These are phyloP conservation scores for Suillus occidentalis DNA, from an alignment of 768 basidiomycete genomes.

Conservation along the genomic window DNA sequence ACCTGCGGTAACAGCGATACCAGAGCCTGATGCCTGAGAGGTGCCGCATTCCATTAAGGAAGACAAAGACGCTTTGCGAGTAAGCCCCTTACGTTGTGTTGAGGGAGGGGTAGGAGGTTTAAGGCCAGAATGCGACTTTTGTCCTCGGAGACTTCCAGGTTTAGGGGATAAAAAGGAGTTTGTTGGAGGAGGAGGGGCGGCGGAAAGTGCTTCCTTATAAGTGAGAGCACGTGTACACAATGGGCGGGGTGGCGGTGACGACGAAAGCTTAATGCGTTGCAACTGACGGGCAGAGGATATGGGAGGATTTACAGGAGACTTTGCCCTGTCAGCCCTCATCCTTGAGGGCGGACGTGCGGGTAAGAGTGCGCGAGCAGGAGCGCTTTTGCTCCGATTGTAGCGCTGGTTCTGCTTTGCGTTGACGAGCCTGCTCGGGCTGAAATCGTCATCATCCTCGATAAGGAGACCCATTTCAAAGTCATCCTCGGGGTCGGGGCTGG, in stretches of 20 bases:
- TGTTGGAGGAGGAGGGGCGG: constrained; percentile 48
- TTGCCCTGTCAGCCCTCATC: constrained; percentile 61
- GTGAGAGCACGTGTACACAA: constrained; percentile 53
- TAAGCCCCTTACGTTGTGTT: constrained; percentile 53
- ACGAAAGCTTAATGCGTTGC: constrained; percentile 64
- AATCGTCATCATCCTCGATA: constrained; percentile 79
- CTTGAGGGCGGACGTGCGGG: constrained; percentile 63
- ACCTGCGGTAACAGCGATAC: constrained; percentile 33
- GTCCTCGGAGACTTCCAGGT: constrained; percentile 73
- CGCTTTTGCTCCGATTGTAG: constrained; percentile 57
- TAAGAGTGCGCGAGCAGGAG: constrained; percentile 51
- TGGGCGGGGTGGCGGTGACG: constrained; percentile 65
- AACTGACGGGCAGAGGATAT: constrained; percentile 68
- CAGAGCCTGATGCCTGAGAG: constrained; percentile 57
- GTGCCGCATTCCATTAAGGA: constrained; percentile 64
- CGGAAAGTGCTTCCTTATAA: constrained; percentile 54
- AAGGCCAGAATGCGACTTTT: constrained; percentile 82
- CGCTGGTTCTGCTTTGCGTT: constrained; percentile 47
- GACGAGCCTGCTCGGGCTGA: constrained; percentile 74
- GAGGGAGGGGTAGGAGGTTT: constrained; percentile 75
- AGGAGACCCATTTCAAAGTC: constrained; percentile 86
- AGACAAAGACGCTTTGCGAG: constrained; percentile 78
- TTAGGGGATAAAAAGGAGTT: constrained; percentile 65
- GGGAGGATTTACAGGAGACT: constrained; percentile 71
- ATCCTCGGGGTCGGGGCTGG: constrained; percentile 70